Percentiles rank a stretch among this genome's conserved stretches.
Evolutionary conservation across 2,329 filamentous ascomycete genomes (phyloP).

Genomic region (Penicillium sp.): DNA sequence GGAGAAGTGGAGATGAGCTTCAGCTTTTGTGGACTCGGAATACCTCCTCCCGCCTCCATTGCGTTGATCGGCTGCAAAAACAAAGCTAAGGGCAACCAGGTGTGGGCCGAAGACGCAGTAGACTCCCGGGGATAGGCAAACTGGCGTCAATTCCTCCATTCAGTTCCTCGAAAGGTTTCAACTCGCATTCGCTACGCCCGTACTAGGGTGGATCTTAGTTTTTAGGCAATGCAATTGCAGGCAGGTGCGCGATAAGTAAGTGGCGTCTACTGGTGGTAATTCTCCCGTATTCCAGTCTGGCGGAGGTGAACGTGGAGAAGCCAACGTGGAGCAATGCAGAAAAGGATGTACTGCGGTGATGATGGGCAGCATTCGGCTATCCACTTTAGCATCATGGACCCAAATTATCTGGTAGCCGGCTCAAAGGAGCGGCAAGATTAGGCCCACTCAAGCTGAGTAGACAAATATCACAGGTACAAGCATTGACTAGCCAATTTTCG

Average conservation of each 20-base stretch:
- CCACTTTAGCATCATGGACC: constrained; percentile 8
- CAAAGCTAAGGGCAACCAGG: not conserved
- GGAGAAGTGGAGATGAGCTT: constrained; percentile 3
- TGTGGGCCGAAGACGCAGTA: not conserved
- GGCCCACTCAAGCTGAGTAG: not conserved
- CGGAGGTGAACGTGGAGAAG: constrained; percentile 13
- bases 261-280: not conserved
- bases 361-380: constrained; percentile 1
- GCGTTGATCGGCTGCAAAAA: constrained; percentile 1
- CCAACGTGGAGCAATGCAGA: constrained; percentile 1
- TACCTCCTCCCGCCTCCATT: not conserved
- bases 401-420: not conserved
- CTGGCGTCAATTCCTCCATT: not conserved
- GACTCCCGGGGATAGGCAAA: not conserved
- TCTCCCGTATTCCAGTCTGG: constrained; percentile 7
- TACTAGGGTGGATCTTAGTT: not conserved
- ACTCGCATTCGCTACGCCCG: constrained; percentile 4
- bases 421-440: not conserved
- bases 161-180: not conserved
- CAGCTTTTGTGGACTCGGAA: constrained; percentile 3
- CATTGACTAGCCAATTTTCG: not conserved
- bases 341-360: constrained; percentile 8
- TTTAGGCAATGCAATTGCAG: constrained; percentile 2
- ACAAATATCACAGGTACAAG: not conserved
- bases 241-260: not conserved